phyloP scores from a whole-genome alignment of 768 basidiomycete genomes.

The Podaxis sp. region DNA sequence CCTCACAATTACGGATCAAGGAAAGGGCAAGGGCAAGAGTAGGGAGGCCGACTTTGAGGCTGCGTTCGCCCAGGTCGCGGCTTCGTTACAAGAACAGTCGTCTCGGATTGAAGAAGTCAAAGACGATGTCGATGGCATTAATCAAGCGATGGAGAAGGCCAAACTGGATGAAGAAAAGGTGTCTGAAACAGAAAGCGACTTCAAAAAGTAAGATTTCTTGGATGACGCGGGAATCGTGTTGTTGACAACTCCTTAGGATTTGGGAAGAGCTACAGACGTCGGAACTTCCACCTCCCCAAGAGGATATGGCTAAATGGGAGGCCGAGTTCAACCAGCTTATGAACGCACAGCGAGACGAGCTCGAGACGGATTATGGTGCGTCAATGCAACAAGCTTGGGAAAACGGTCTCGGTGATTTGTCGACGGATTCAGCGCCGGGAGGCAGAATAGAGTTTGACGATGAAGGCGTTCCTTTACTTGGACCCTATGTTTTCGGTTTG shows the following conservation, averaged over 20 bases:
- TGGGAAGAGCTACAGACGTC: constrained; percentile 65
- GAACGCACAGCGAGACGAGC: constrained; percentile 63
- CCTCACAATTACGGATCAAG: constrained; percentile 27
- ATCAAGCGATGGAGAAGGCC: constrained; percentile 36
- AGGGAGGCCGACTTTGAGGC: constrained; percentile 81
- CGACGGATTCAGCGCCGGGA: constrained; percentile 27
- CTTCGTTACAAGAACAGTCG: constrained; percentile 41
- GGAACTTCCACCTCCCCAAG: constrained; percentile 52
- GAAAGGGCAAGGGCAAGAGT: constrained; percentile 78
- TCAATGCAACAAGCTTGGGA: constrained; percentile 69
- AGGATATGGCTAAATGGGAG: constrained; percentile 80
- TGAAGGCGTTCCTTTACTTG: constrained; percentile 75
- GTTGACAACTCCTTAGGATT: constrained; percentile 38
- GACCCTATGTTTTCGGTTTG: constrained; percentile 75
- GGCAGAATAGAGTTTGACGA: constrained; percentile 52
- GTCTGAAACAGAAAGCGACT: constrained; percentile 35
- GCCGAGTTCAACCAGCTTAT: constrained; percentile 80
- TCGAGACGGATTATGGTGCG: constrained; percentile 57
- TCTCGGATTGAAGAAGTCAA: constrained; percentile 40
- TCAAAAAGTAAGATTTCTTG: constrained; percentile 46
- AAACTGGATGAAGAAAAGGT: constrained; percentile 32
- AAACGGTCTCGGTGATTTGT: constrained; percentile 45
- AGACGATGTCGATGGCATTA: constrained; percentile 50
- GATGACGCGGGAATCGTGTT: background rate
- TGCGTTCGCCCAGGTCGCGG: constrained; percentile 71